phyloP scores from a whole-genome alignment of 345 rosid species.

The Linum trigynum region DNA sequence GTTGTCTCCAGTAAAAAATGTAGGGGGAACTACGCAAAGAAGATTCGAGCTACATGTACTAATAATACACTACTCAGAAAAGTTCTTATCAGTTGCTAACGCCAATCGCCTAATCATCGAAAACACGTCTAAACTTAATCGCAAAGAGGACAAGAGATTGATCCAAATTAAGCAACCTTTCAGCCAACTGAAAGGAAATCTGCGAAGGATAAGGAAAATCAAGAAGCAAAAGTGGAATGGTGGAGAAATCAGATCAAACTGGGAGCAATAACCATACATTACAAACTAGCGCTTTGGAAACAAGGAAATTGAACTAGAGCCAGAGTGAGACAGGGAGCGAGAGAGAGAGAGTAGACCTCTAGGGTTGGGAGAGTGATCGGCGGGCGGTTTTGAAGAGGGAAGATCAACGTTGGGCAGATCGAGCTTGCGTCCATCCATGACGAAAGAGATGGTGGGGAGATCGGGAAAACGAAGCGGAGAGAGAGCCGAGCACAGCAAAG shows the following conservation, averaged over 20 bases:
- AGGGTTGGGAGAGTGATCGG: conserved; percentile 40
- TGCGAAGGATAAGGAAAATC: neutral
- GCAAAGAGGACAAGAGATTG: too few species aligned
- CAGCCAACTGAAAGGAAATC: neutral
- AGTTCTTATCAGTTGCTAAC: too few species aligned
- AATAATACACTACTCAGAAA: too few species aligned
- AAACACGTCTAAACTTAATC: too few species aligned
- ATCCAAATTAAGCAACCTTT: too few species aligned
- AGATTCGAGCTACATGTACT: too few species aligned
- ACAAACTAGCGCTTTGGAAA: neutral
- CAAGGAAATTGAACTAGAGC: neutral
- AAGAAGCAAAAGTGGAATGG: neutral
- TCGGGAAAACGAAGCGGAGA: neutral
- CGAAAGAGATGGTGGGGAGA: conserved; percentile 3
- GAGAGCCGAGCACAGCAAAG: too few species aligned
- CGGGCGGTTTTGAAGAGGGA: conserved; percentile 40
- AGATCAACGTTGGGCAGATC: conserved; percentile 72
- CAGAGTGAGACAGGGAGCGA: neutral
- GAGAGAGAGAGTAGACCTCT: conserved; percentile 31
- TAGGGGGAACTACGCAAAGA: neutral
- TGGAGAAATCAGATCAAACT: conserved; percentile 17
- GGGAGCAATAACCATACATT: conserved; percentile 8
- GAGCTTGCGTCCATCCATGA: conserved; percentile 67
- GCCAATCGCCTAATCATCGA: too few species aligned
- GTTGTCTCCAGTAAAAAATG: neutral